A percentile compares a stretch with the other conserved stretches of the same genome.
Evolutionary conservation across 345 rosid species (phyloP).

Genomic region (Kernera saxatilis): DNA sequence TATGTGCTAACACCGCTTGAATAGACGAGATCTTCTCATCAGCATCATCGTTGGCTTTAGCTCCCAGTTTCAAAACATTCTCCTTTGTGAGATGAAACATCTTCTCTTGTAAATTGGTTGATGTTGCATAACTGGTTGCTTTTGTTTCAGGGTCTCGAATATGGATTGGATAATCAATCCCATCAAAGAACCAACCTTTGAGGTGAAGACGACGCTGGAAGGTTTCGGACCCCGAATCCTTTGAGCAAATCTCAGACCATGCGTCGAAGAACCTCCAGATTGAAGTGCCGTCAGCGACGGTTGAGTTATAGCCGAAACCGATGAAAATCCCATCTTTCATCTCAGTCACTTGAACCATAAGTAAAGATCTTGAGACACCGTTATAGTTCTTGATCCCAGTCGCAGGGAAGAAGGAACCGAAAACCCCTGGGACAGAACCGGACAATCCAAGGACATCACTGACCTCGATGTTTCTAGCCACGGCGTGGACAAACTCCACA

Average conservation of each 20-base stretch:
- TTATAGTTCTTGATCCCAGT: constrained; percentile 30
- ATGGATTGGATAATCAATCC: constrained; percentile 20
- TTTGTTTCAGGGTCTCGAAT: constrained; percentile 25
- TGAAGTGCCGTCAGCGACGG: constrained; percentile 32
- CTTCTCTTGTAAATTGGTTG: constrained; percentile 20
- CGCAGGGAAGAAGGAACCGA: constrained; percentile 38
- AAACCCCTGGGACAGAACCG: constrained; percentile 23
- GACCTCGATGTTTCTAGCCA: constrained; percentile 20
- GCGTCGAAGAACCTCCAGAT: constrained; percentile 45
- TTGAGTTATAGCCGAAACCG: constrained; percentile 38
- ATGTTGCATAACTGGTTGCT: background rate
- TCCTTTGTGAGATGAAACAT: constrained; percentile 32
- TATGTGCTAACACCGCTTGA: constrained; percentile 29
- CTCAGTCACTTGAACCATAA: constrained; percentile 46
- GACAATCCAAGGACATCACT: constrained; percentile 23
- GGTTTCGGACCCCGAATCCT: background rate
- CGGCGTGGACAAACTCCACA: constrained; percentile 38
- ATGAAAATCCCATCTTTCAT: constrained; percentile 40
- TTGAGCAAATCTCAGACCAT: constrained; percentile 38
- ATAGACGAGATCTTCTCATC: constrained; percentile 26
- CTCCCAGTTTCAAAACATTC: constrained; percentile 28
- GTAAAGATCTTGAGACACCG: constrained; percentile 34
- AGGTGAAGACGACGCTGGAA: background rate
- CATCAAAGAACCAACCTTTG: constrained; percentile 31
- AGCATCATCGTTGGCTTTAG: constrained; percentile 32